Percentiles rank a stretch among this genome's conserved stretches.
Evolutionary conservation across 1,139 yeast species (phyloP).

Genomic region (Saccharomyces uvarum): DNA sequence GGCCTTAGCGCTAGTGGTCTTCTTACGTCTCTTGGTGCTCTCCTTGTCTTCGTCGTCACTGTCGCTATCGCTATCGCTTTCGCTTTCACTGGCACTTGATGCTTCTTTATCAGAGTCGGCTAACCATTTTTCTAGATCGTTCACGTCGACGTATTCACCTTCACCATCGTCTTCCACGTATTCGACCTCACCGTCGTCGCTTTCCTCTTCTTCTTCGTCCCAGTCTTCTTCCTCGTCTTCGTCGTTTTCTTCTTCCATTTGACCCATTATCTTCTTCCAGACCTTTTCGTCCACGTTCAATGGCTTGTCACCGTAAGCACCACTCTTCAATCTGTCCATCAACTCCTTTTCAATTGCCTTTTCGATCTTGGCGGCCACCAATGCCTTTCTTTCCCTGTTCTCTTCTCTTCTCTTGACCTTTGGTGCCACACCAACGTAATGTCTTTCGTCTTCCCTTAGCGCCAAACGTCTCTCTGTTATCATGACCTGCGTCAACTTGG

Average conservation of each 20-base stretch:
- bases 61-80: constrained; percentile 29
- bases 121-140: constrained; percentile 85
- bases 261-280: constrained; percentile 87
- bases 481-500: constrained; percentile 90
- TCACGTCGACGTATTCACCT: constrained; percentile 84
- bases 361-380: constrained; percentile 93
- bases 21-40: constrained; percentile 38
- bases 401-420: constrained; percentile 92
- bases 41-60: constrained; percentile 36
- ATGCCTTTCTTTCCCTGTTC: constrained; percentile 89
- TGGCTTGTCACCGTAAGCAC: constrained; percentile 97
- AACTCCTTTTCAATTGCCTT: constrained; percentile 93
- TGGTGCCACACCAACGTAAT: constrained; percentile 83
- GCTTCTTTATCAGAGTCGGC: constrained; percentile 51
- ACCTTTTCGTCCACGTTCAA: constrained; percentile 90
- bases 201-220: constrained; percentile 45
- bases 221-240: constrained; percentile 53
- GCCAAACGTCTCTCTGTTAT: constrained; percentile 94
- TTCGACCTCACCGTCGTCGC: constrained; percentile 74
- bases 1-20: constrained; percentile 36
- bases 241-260: constrained; percentile 57
- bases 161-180: constrained; percentile 81
- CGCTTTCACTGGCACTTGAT: constrained; percentile 32
- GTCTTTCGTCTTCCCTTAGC: constrained; percentile 83
- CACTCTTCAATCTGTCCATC: constrained; percentile 87